Conservation (phyloP, 202 grass and related monocot species). For the Schoenoplectus tabernaemontani region DNA sequence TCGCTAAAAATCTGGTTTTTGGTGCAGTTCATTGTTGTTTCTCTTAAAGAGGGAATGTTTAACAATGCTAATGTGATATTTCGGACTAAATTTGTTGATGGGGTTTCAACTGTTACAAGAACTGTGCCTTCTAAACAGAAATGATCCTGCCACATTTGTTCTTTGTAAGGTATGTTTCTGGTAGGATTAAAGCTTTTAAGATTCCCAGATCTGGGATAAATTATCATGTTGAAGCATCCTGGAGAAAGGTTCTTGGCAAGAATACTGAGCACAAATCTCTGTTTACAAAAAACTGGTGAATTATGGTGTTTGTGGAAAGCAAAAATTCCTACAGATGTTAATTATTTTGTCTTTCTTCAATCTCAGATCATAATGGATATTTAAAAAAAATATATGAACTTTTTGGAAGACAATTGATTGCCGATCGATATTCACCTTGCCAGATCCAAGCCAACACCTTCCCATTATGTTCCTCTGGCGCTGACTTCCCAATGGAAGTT, state of each 20-base stretch:
- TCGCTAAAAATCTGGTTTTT: neutral
- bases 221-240: neutral
- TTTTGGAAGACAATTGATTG: too few relatives aligned
- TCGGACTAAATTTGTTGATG: constrained; percentile 97
- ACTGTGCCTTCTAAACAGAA: constrained; percentile 60
- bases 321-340: neutral
- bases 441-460: too few relatives aligned
- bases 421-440: too few relatives aligned
- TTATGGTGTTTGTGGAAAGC: neutral
- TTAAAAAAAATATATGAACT: too few relatives aligned
- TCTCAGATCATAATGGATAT: too few relatives aligned
- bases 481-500: too few relatives aligned
- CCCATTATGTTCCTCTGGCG: too few relatives aligned
- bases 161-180: constrained; percentile 9
- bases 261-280: neutral
- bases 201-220: neutral
- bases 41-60: constrained; percentile 98
- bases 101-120: constrained; percentile 77
- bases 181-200: constrained; percentile 12
- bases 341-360: neutral
- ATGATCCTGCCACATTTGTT: constrained; percentile 18
- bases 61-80: constrained; percentile 99
- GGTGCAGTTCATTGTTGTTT: constrained; percentile 93
- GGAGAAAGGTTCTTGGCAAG: neutral
- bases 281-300: neutral